Base-by-base conservation (phyloP, 768 basidiomycete species). In the Phanerodontia chrysosporium region DNA sequence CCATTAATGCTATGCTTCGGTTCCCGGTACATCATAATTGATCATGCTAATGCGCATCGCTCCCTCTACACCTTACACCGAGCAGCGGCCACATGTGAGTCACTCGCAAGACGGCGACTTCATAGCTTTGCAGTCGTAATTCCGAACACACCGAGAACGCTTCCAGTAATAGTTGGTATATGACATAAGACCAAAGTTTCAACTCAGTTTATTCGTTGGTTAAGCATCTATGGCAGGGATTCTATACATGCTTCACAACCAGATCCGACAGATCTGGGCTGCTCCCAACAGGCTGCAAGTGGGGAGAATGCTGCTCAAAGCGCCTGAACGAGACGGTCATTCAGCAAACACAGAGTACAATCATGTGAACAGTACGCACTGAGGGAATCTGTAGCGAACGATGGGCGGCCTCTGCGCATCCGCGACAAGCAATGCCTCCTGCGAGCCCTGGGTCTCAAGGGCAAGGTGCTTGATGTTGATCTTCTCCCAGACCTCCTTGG, bases 361-460 rank as follows among this genome's bases (percentile, higher is more conserved):
- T 42, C 8, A 18, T 4, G 8, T 12, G 51, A 22, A 61, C 7
- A 27, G 27, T 39, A 80, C 89, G 71, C 64, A 92, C 90, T 89
- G 86, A 55, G 89, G 86, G 69, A 85, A 88, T 64, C 86, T 79
- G 68, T 82, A 85, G 42, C 87, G 80, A 69, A 84, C 83, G 39
- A 87, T 78, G 16, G 60, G 61, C 51, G 78, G 65, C 74, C 79
- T 66, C 71, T 77, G 71, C 69, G 76, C 65, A 73, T 76, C 63
- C 66, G 77, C 64, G 36, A 83, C 66, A 10, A 84, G 64, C 54
- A 78, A 63, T 46, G 67, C 73, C 10, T 78, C 74, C 56, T 80
- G 73, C 61, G 82, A 75, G 57, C 70, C 65, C 61, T 81, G 70
- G 59, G 77, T 69, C 58, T 74, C 72, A 70, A 76, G 69, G 5